Percentiles rank a stretch among this genome's conserved stretches.
phyloP scores from a whole-genome alignment of 129 eudicot species.

The Tagetes patula region DNA sequence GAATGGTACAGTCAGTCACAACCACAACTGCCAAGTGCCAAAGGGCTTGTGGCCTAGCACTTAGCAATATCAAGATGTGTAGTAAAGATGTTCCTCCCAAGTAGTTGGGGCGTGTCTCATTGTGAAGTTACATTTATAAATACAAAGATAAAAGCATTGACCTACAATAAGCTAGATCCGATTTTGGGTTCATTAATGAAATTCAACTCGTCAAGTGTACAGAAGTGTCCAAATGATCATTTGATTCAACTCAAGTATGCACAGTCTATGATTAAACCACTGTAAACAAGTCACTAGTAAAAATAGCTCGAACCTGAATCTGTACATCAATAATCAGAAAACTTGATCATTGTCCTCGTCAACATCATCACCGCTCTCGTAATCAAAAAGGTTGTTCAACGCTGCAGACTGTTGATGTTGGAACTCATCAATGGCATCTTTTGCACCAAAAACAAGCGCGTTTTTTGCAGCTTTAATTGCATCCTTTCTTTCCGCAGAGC shows the following conservation, averaged over 20 bases:
- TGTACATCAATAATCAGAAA: constrained; percentile 4
- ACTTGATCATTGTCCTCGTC: constrained; percentile 37
- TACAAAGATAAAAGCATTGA: background rate
- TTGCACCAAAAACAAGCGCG: constrained; percentile 66
- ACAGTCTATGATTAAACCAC: constrained; percentile 6
- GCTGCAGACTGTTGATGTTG: constrained; percentile 46
- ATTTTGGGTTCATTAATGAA: background rate
- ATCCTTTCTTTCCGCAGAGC: constrained; percentile 30
- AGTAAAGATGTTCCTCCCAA: too few relatives aligned
- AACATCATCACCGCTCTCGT: constrained; percentile 29
- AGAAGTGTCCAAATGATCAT: constrained; percentile 4
- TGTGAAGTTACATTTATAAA: background rate
- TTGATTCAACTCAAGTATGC: constrained; percentile 19
- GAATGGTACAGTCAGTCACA: background rate
- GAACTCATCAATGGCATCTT: constrained; percentile 60
- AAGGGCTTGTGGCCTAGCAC: too few relatives aligned
- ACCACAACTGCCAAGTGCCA: background rate
- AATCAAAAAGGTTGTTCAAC: constrained; percentile 29
- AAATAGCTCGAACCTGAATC: background rate
- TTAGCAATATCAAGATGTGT: too few relatives aligned
- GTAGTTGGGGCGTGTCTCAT: background rate
- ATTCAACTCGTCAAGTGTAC: constrained; percentile 19
- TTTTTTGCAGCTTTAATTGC: constrained; percentile 66
- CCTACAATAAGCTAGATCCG: background rate
- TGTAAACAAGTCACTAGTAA: constrained; percentile 18